Conservation (phyloP, 2,329 filamentous ascomycete genomes). For the Lasiodiplodia sp. region DNA sequence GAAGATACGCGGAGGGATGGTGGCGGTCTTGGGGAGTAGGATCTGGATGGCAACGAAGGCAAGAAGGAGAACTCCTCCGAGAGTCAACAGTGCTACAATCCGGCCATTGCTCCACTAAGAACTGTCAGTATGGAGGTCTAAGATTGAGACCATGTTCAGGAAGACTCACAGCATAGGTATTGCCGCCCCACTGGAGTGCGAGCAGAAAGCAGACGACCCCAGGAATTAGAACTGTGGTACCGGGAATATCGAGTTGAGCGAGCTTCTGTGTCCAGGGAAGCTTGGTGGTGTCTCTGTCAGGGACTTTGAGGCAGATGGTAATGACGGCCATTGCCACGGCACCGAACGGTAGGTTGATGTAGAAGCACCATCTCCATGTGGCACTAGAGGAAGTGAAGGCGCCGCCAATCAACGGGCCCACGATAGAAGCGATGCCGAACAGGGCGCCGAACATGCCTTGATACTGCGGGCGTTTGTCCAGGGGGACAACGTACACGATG, state of each 20-base stretch:
- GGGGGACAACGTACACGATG: constrained; percentile 38
- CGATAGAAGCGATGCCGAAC: constrained; percentile 34
- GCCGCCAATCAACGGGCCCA: constrained; percentile 36
- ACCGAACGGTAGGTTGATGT: constrained; percentile 57
- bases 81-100: background rate
- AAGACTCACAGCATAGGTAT: constrained; percentile 1
- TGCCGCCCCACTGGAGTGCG: constrained; percentile 47
- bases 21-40: constrained; percentile 41
- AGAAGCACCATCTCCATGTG: constrained; percentile 49
- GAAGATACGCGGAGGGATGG: constrained; percentile 46
- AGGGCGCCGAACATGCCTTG: constrained; percentile 14
- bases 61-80: constrained; percentile 6
- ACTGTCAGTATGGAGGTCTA: background rate
- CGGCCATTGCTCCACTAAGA: background rate
- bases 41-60: constrained; percentile 43
- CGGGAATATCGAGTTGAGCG: constrained; percentile 38
- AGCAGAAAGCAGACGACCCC: constrained; percentile 44
- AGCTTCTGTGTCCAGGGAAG: constrained; percentile 37
- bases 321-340: constrained; percentile 48
- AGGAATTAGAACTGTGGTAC: constrained; percentile 42
- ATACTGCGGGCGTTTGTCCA: constrained; percentile 45
- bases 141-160: too few species aligned
- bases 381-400: constrained; percentile 34
- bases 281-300: constrained; percentile 29
- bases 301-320: constrained; percentile 49